Base-by-base conservation (phyloP, 768 basidiomycete species). In the Thelephora ganbajun region DNA sequence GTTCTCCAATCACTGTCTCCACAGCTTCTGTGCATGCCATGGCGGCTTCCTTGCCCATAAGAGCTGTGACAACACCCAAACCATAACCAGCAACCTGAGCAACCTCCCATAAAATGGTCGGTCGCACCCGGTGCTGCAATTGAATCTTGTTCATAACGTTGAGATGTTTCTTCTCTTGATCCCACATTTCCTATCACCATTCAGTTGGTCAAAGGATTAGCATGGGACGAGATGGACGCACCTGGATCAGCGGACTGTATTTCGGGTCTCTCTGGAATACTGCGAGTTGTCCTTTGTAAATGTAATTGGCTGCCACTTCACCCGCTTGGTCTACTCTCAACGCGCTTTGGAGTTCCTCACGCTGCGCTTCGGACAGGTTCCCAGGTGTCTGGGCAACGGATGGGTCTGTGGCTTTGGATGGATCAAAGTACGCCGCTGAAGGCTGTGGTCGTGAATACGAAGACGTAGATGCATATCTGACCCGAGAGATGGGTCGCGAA, bases 11-110 rank as follows among this genome's bases (percentile, higher is more conserved):
- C 48, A 90, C 90, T 0, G 93, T 96, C 63, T 98, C 93, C 16
- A 98, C 92, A 0, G 93, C 93, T 62, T 98, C 93, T 0, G 93
- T 98, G 57, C 93, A 97, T 5, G 93, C 93, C 93, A 98, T 98
- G 0, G 93, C 91, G 11, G 92, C 90, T 55, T 96, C 84, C 58
- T 79, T 84, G 34, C 93, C 86, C 75, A 94, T 72, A 18, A 94
- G 64, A 0, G 88, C 93, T 0, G 93, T 96, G 0, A 68, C 73
- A 5, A 81, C 82, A 5, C 93, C 93, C 6, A 98, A 68, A 3
- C 84, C 83, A 59, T 86, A 93, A 5, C 92, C 92, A 45, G 82
- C 83, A 5, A 76, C 77, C 59, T 91, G 88, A 53, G 93, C 94
- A 5, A 89, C 70, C 33, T 89, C 86, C 48, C 79, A 80, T 37